A percentile compares a stretch with the other conserved stretches of the same genome.
phyloP scores from a whole-genome alignment of 306 rosid genomes.

The Prinsepia uniflora region DNA sequence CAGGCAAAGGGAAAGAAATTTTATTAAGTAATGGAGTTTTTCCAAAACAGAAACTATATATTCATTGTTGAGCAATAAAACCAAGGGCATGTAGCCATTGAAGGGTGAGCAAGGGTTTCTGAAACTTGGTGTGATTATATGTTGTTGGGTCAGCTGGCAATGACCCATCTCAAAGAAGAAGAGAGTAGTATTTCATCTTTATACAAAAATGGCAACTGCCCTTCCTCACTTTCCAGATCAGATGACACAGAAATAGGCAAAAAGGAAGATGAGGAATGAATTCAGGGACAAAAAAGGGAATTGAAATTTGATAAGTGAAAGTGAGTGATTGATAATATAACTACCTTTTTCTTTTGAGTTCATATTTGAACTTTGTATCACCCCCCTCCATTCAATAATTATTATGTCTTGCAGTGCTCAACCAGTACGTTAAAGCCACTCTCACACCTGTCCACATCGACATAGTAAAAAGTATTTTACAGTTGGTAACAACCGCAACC shows the following conservation, averaged over 20 bases:
- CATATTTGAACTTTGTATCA: conserved; percentile 18
- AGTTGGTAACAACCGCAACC: conserved; percentile 21
- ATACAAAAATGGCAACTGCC: conserved; percentile 19
- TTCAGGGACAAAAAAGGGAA: conserved; percentile 11
- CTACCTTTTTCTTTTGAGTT: conserved; percentile 27
- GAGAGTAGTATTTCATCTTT: conserved; percentile 16
- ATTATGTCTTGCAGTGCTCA: conserved; percentile 29
- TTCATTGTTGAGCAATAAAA: conserved; percentile 8
- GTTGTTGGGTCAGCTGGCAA: conserved; percentile 37
- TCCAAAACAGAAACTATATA: not conserved
- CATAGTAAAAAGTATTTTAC: conserved; percentile 21
- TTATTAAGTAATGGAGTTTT: conserved; percentile 11
- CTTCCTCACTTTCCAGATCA: conserved; percentile 38
- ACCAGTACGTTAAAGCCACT: conserved; percentile 18
- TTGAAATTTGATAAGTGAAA: conserved; percentile 10
- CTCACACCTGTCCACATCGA: conserved; percentile 23
- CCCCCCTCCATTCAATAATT: conserved; percentile 13
- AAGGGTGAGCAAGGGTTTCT: conserved; percentile 7
- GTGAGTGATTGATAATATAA: conserved; percentile 5
- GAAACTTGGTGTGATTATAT: conserved; percentile 20
- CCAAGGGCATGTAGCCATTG: conserved; percentile 21
- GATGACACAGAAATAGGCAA: conserved; percentile 37
- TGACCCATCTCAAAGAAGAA: conserved; percentile 30
- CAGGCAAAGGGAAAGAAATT: not conserved
- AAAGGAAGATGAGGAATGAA: conserved; percentile 27